Evolutionary conservation across 805 yeast species (phyloP).

Genomic region (Schwanniomyces occidentalis): DNA sequence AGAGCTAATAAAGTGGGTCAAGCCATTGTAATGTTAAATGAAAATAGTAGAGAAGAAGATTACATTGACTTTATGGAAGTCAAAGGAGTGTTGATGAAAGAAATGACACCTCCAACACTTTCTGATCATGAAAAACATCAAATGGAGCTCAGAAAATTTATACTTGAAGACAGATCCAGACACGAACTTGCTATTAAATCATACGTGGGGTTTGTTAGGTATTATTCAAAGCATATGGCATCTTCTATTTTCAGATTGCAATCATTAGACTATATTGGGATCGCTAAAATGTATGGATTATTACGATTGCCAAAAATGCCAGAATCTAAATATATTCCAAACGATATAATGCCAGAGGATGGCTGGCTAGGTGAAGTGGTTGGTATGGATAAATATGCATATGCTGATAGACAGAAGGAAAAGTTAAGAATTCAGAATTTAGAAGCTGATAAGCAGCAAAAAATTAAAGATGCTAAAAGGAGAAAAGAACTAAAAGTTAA

Average conservation of each 20-base stretch:
- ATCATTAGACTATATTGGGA: conserved; percentile 65
- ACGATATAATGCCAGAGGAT: conserved; percentile 55
- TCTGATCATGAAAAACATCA: conserved; percentile 28
- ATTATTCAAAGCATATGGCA: conserved; percentile 86
- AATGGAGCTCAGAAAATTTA: conserved; percentile 46
- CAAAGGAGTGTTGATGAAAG: conserved; percentile 53
- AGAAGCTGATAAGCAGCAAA: conserved; percentile 43
- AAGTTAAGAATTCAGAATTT: conserved; percentile 57
- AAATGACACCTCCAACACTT: conserved; percentile 27
- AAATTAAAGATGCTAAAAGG: conserved; percentile 39
- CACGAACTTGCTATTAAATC: conserved; percentile 81
- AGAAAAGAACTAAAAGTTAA: conserved; percentile 48
- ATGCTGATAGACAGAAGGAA: conserved; percentile 67
- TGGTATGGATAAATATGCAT: conserved; percentile 67
- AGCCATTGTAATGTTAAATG: conserved; percentile 71
- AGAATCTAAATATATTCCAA: conserved; percentile 58
- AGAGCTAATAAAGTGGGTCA: conserved; percentile 84
- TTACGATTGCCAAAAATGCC: conserved; percentile 93
- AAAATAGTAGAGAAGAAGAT: conserved; percentile 75
- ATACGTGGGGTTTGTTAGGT: conserved; percentile 79
- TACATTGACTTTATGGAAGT: conserved; percentile 80
- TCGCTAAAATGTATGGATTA: conserved; percentile 78
- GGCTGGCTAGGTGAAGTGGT: conserved; percentile 73
- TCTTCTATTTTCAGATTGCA: conserved; percentile 80
- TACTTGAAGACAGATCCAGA: conserved; percentile 70